Evolutionary conservation across 2,329 filamentous ascomycete species (phyloP).

Genomic region (Trichoderma sp.): DNA sequence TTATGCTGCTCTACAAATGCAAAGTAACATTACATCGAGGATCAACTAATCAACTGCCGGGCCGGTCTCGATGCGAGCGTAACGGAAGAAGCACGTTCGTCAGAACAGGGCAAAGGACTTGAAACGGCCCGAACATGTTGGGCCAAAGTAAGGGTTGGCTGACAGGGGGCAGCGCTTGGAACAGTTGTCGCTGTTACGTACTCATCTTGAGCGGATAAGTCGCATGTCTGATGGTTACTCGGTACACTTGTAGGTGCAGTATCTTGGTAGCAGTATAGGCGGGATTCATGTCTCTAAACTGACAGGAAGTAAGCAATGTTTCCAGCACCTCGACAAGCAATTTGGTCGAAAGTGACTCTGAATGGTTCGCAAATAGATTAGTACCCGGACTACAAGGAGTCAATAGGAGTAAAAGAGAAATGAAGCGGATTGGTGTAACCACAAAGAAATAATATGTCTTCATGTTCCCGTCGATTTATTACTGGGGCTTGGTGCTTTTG

Average conservation of each 20-base stretch:
- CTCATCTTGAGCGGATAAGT: not conserved
- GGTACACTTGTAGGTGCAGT: not conserved
- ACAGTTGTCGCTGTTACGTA: not conserved
- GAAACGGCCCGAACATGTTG: conserved; percentile 19
- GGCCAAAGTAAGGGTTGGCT: conserved; percentile 9
- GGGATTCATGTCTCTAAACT: not conserved
- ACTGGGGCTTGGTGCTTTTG: not conserved
- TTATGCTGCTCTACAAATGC: not conserved
- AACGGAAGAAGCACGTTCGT: conserved; percentile 1
- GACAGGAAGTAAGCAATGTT: not conserved
- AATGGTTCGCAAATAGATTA: not conserved
- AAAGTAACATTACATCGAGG: not conserved
- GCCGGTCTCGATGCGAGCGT: conserved; percentile 4
- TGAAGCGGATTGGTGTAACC: not conserved
- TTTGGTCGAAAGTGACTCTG: not conserved
- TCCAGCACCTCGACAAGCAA: not conserved
- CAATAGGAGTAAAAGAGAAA: not conserved
- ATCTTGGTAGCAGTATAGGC: not conserved
- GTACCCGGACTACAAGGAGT: not conserved
- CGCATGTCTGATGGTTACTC: not conserved
- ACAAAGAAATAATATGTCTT: not conserved
- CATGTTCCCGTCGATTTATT: conserved; percentile 17
- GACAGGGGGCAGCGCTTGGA: not conserved
- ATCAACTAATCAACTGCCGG: not conserved
- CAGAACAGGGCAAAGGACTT: not conserved